A percentile compares a stretch with the other conserved stretches of the same genome.
Conservation (phyloP, 441 rosid species). For the Populus hybrid region DNA sequence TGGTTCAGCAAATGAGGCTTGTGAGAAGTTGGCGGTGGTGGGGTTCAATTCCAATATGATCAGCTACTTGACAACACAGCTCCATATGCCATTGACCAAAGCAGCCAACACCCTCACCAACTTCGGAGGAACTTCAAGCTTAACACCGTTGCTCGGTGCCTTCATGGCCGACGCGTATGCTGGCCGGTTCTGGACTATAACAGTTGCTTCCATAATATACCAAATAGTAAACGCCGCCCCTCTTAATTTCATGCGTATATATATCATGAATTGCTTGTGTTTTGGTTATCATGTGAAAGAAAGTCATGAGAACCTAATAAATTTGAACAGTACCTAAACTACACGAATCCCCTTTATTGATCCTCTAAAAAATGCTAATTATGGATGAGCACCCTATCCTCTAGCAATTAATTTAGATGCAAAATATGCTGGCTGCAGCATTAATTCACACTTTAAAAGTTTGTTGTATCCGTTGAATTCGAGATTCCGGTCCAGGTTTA, state of each 20-base stretch:
- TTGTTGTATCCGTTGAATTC: background rate
- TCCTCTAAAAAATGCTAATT: background rate
- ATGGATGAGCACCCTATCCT: background rate
- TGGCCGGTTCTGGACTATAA: constrained; percentile 87
- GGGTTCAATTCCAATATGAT: constrained; percentile 86
- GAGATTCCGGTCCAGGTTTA: background rate
- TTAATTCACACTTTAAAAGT: background rate
- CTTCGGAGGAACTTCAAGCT: constrained; percentile 79
- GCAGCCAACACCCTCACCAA: constrained; percentile 93
- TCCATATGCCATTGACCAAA: constrained; percentile 84
- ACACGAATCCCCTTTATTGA: background rate
- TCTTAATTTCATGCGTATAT: background rate
- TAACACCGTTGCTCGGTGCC: constrained; percentile 92
- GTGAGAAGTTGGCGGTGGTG: constrained; percentile 88
- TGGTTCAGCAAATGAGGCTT: constrained; percentile 69
- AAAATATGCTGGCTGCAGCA: background rate
- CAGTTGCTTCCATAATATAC: constrained; percentile 67
- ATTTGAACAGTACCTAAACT: background rate
- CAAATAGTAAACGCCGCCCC: constrained; percentile 45
- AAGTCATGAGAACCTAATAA: background rate
- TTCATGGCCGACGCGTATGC: constrained; percentile 73
- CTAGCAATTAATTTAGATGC: background rate
- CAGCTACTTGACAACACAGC: constrained; percentile 76
- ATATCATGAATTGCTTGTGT: background rate
- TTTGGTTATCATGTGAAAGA: background rate